Base-by-base conservation (phyloP, 106 monocot species). In the Chionographis japonica region DNA sequence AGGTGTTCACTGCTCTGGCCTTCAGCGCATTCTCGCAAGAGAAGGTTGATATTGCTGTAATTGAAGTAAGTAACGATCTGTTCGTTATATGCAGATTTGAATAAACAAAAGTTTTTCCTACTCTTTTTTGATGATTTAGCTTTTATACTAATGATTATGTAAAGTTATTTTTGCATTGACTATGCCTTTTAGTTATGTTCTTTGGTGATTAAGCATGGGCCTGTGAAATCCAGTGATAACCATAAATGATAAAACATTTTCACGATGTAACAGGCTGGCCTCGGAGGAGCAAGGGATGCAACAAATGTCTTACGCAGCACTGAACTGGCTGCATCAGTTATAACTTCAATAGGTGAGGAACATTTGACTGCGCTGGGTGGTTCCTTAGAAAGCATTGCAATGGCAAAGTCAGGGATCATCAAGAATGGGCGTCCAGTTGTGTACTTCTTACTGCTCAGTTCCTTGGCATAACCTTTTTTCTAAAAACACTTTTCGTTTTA, bases 211-310 rank as follows among this genome's bases (percentile, higher is more conserved):
- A 51, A 13, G 11, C 15, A 66, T 52, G 66, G 12, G 36, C 6
- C 27, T 66, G 7, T 52, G 3, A 3, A 8, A 11, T 60, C 12
- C 35, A 4, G 15, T 60, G 36, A 37, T 60, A 37, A 16, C 35
- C 4, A 20, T 20, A 36, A 18, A 9, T 66, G 8, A 50, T 4
- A 3, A 27, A 66, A 50, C 52, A 3, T 52, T 11, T 56, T 13
- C 5, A 3, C 13, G 50, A 37, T 60, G 11, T 49, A 36, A 54
- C 74, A 99, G 98, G 98, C 98, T 70, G 98, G 98, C 37, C 83
- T 99, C 65, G 98, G 93, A 13, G 98, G 98, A 74, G 87, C 90
- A 51, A 93, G 98, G 54, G 93, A 99, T 88, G 95, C 95, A 17
- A 95, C 95, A 62, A 99, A 99, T 85, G 90, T 99, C 4, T 77